Conservation (phyloP, 176 grass and related monocot species). For the Hyparrhenia diplandra region DNA sequence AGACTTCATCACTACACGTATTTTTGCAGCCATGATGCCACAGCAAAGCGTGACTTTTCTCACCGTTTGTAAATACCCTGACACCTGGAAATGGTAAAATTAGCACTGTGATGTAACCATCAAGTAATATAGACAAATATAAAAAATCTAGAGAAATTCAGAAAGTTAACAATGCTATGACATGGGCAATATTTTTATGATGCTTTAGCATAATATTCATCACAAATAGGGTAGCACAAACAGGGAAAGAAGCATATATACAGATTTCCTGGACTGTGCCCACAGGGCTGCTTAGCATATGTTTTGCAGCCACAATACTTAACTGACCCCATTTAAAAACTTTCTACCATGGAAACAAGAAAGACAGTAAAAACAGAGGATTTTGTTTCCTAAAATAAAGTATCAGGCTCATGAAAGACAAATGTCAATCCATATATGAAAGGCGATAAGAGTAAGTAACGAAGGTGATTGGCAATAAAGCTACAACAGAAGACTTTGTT, state of each 20-base stretch:
- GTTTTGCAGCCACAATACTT: background rate
- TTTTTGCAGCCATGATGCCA: slow-evolving; percentile 35
- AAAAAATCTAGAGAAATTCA: background rate
- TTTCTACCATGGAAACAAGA: background rate
- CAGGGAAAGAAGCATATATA: background rate
- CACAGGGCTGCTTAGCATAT: background rate
- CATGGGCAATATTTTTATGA: background rate
- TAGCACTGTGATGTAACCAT: background rate
- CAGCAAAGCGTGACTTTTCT: background rate
- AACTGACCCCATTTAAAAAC: background rate
- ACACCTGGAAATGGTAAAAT: background rate
- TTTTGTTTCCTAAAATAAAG: background rate
- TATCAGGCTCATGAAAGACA: background rate
- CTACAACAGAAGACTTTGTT: background rate
- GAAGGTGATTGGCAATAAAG: background rate
- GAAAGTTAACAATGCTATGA: background rate
- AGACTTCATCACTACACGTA: slow-evolving; percentile 58
- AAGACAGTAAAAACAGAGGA: background rate
- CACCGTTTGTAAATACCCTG: background rate
- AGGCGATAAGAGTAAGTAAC: background rate
- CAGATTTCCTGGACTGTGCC: background rate
- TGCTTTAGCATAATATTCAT: background rate
- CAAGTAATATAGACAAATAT: background rate
- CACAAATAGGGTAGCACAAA: background rate
- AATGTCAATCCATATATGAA: background rate